Evolutionary conservation across 2,329 filamentous ascomycete species (phyloP), one percentile per base, ranked within the genome.

Genomic region (Colletotrichum horii): DNA sequence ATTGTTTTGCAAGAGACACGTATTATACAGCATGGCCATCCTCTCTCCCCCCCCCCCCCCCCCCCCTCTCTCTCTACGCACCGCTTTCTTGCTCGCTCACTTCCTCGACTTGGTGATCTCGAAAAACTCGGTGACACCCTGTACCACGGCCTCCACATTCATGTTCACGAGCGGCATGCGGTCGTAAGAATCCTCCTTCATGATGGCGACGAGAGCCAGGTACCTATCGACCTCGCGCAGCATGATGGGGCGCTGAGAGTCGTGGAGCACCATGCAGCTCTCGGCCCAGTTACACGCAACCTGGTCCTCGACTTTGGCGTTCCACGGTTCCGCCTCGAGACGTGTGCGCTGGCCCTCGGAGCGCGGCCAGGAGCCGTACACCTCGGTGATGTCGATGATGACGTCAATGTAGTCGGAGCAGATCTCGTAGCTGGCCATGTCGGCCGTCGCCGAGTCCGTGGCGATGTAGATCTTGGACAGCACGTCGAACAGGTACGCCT

Each of bases 331-430:
- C 3, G 88, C 90, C 82, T 93, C 92, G 8, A 93, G 87, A 26
- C 84, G 83, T 66, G 89, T 87, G 30, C 89, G 88, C 77, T 91
- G 91, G 24, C 88, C 86, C 28, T 89, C 86, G 32, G 89, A 88
- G 9, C 92, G 88, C 66, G 88, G 86, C 90, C 93, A 98, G 61
- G 88, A 90, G 70, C 96, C 96, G 82, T 98, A 99, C 52, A 99
- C 94, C 82, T 98, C 96, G 32, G 95, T 97, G 70, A 98, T 94
- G 83, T 99, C 97, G 74, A 98, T 96, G 77, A 99, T 98, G 76
- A 98, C 96, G 83, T 99, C 97, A 79, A 99, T 98, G 83, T 98
- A 98, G 83, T 99, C 97, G 66, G 95, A 98, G 87, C 97, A 99
- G 82, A 98, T 98, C 86, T 98, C 97, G 84, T 99, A 99, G 83